phyloP scores from a whole-genome alignment of 2,329 filamentous ascomycete genomes.

The Exophiala aquamarina region DNA sequence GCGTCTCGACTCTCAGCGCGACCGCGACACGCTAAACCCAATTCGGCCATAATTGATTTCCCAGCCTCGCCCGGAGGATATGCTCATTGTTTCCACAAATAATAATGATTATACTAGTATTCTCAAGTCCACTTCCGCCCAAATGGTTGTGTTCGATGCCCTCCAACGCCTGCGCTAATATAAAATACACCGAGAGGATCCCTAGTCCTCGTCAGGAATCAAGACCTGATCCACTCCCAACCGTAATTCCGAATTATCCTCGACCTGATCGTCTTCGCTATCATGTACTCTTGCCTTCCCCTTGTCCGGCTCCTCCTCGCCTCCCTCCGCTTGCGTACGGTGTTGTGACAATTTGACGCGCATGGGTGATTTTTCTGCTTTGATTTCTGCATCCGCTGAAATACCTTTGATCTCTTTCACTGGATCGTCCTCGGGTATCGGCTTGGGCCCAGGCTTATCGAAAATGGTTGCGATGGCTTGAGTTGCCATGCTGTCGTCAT shows the following conservation, averaged over 20 bases:
- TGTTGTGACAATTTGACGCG: slow-evolving; percentile 1
- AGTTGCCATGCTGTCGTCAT: slow-evolving; percentile 17
- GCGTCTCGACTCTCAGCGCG: slow-evolving; percentile 3
- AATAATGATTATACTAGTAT: too few relatives aligned
- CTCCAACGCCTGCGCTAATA: slow-evolving; percentile 22
- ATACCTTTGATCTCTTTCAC: slow-evolving; percentile 61
- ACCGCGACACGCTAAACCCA: slow-evolving; percentile 7
- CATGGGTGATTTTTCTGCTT: slow-evolving; percentile 21
- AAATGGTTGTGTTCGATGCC: slow-evolving; percentile 1
- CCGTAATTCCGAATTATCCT: slow-evolving; percentile 12
- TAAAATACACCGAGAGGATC: slow-evolving; percentile 16
- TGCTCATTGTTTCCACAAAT: too few relatives aligned
- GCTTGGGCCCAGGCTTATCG: slow-evolving; percentile 12
- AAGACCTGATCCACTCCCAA: slow-evolving; percentile 18
- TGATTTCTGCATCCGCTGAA: slow-evolving; percentile 50
- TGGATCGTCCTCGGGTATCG: slow-evolving; percentile 19
- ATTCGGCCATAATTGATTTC: slow-evolving; percentile 23
- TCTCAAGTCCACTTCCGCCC: too few relatives aligned
- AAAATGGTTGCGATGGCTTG: slow-evolving; percentile 24
- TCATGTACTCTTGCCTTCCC: slow-evolving; percentile 18
- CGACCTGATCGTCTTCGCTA: slow-evolving; percentile 21
- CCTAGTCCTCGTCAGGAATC: slow-evolving; percentile 19
- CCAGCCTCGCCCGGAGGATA: slow-evolving; percentile 20
- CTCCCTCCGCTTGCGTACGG: not conserved
- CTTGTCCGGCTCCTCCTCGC: slow-evolving; percentile 16